Evolutionary conservation across 495 filamentous ascomycete genomes (phyloP), one percentile per base, ranked within the genome.

Genomic region (Penicillium flavigenum): DNA sequence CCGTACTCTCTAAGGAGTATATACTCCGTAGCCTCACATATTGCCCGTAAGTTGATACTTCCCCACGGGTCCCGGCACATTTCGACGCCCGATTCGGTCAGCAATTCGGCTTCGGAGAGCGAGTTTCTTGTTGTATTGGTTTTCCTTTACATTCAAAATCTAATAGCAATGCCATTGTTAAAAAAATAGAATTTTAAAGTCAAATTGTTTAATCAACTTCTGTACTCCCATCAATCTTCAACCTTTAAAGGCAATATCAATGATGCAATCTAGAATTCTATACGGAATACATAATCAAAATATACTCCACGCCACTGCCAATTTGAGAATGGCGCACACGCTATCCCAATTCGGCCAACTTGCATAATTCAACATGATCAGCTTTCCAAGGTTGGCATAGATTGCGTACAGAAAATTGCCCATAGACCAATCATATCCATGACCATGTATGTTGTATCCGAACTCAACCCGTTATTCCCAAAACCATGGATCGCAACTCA

Each of bases 291-390:
- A 24, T 12, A 17, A 20, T 8, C 26, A 29, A 29, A 52, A 32
- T 47, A 27, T 8, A 11, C 50, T 43, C 51, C 51, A 53, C 51
- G 51, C 22, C 51, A 44, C 8, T n/a, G n/a, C 45, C 17, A 32
- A 53, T 29, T 38, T 27, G 16, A 26, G 27, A 20, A 53, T 53
- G 51, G 39, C 49, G 49, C n/a, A 9, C 26, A 22, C 51, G 51
- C 51, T 53, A 53, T 53, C 17, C 51, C 26, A 11, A 43, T 53
- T 44, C 11, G 24, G 39, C 26, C 36, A 16, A 16, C 43, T 10
- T 53, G 26, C 51, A 53, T 27, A 11, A 53, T 43, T 53, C 51
- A 53, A 53, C 51, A 20, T 11, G 27, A 48, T 42, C 39, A 17
- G n/a, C 42, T 9, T 44, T 44, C 46, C 24, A 39, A 11, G 26